A percentile compares a stretch with the other conserved stretches of the same genome.
phyloP scores from a whole-genome alignment of 148 eudicot species.

The Simmondsia chinensis region DNA sequence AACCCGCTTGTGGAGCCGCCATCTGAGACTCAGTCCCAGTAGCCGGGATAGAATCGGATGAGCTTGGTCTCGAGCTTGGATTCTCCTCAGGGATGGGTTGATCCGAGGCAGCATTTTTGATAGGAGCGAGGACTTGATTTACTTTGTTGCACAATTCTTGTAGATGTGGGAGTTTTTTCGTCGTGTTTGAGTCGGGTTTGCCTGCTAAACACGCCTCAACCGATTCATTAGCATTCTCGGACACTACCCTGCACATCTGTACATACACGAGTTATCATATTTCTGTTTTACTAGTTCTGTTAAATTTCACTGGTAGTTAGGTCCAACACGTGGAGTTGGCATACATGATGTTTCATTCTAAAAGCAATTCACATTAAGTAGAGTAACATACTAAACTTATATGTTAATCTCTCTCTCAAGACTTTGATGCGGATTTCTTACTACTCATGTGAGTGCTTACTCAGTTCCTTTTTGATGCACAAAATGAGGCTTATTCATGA shows the following conservation, averaged over 20 bases:
- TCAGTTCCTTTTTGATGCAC: too few relatives aligned
- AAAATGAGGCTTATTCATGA: too few relatives aligned
- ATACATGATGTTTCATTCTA: too few relatives aligned
- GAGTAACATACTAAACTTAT: too few relatives aligned
- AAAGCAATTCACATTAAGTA: too few relatives aligned
- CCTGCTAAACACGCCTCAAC: slow-evolving; percentile 23
- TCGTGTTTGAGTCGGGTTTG: slow-evolving; percentile 24
- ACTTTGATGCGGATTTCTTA: too few relatives aligned
- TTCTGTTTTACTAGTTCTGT: background rate
- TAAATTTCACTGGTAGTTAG: too few relatives aligned
- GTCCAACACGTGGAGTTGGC: background rate
- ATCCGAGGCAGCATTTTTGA: slow-evolving; percentile 7
- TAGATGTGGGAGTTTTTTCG: slow-evolving; percentile 35
- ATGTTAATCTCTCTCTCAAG: too few relatives aligned
- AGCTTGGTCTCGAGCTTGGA: slow-evolving; percentile 2
- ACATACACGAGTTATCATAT: background rate
- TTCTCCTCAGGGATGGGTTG: slow-evolving; percentile 1
- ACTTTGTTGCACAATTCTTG: slow-evolving; percentile 28
- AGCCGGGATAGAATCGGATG: slow-evolving; percentile 4
- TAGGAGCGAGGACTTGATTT: slow-evolving; percentile 26
- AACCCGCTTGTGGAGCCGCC: slow-evolving; percentile 4
- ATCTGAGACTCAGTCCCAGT: background rate
- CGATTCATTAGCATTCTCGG: slow-evolving; percentile 27
- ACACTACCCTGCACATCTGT: slow-evolving; percentile 52
- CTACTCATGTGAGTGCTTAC: too few relatives aligned